These are phyloP conservation scores for Chlorokybus atmophyticus DNA, from an alignment of 139 green algal genomes.

Conservation along the genomic window DNA sequence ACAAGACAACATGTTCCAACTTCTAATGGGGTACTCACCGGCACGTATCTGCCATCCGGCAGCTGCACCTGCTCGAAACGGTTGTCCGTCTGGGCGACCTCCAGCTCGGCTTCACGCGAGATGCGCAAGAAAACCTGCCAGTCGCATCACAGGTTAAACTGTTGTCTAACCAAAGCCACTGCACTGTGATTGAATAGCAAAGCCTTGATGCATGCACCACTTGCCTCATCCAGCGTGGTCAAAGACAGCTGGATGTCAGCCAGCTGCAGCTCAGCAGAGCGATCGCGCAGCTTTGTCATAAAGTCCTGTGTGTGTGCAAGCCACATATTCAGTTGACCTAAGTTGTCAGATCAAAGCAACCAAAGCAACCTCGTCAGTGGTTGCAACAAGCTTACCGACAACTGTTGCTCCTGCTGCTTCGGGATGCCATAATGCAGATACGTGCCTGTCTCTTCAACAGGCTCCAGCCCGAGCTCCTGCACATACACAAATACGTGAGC, in stretches of 20 bases:
- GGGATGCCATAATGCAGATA: conserved; percentile 26
- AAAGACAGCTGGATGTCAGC: conserved; percentile 25
- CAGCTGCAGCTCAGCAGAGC: conserved; percentile 10
- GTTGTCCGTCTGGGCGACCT: conserved; percentile 8
- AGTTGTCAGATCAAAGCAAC: background rate
- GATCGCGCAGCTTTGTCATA: conserved; percentile 13
- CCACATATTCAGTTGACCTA: background rate
- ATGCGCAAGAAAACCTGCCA: conserved; percentile 20
- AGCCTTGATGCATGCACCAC: no score
- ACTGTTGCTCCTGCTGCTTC: conserved; percentile 1
- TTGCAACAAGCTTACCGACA: background rate
- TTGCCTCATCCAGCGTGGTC: conserved; percentile 27
- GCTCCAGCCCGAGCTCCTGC: conserved; percentile 20
- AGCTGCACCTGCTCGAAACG: conserved; percentile 18
- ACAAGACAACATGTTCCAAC: background rate
- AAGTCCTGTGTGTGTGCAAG: conserved; percentile 11
- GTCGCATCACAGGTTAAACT: no score
- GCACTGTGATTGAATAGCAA: no score
- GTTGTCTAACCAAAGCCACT: no score
- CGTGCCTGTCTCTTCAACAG: conserved; percentile 8
- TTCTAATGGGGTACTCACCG: background rate
- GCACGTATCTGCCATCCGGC: background rate
- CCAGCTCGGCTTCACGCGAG: conserved; percentile 10
- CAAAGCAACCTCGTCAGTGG: background rate
- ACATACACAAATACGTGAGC: no score